Evolutionary conservation across 2,329 filamentous ascomycete genomes (phyloP).

Genomic region (Fusarium metavorans): DNA sequence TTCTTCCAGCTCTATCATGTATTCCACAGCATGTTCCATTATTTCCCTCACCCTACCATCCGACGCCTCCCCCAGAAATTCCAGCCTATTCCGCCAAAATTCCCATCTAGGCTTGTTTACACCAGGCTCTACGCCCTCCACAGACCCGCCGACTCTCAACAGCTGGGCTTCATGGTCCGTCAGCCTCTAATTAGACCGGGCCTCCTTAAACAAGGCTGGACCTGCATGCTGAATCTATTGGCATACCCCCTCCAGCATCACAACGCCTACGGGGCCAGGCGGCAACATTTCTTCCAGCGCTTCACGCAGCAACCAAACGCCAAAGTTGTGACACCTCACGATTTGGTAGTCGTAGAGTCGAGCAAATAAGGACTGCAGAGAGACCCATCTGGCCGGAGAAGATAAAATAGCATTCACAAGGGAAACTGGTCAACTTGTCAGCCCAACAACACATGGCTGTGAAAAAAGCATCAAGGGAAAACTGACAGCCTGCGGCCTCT

Average conservation of each 20-base stretch:
- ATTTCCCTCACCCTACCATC: conserved; percentile 37
- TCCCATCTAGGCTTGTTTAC: conserved; percentile 45
- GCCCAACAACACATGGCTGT: background rate
- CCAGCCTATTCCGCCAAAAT: conserved; percentile 48
- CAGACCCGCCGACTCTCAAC: conserved; percentile 37
- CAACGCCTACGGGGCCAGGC: conserved; percentile 30
- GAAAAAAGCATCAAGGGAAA: background rate
- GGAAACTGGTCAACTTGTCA: background rate
- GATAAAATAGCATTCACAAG: background rate
- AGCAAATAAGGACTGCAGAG: conserved; percentile 50
- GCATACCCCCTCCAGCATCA: conserved; percentile 36
- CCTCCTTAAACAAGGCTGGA: conserved; percentile 35
- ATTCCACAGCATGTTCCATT: conserved; percentile 31
- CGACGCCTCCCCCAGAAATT: conserved; percentile 29
- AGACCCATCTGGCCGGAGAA: conserved; percentile 44
- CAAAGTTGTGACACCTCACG: conserved; percentile 43
- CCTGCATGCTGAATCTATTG: conserved; percentile 50
- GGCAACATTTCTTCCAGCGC: conserved; percentile 45
- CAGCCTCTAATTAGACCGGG: conserved; percentile 23
- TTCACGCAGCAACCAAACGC: conserved; percentile 47
- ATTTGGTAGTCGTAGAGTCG: conserved; percentile 43
- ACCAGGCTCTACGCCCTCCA: conserved; percentile 32
- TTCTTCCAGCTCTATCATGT: conserved; percentile 40
- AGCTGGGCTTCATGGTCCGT: conserved; percentile 34
- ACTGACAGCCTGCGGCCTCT: conserved; percentile 48